Conservation (phyloP, 208 protist genomes). For the Trypanosoma cruzi region DNA sequence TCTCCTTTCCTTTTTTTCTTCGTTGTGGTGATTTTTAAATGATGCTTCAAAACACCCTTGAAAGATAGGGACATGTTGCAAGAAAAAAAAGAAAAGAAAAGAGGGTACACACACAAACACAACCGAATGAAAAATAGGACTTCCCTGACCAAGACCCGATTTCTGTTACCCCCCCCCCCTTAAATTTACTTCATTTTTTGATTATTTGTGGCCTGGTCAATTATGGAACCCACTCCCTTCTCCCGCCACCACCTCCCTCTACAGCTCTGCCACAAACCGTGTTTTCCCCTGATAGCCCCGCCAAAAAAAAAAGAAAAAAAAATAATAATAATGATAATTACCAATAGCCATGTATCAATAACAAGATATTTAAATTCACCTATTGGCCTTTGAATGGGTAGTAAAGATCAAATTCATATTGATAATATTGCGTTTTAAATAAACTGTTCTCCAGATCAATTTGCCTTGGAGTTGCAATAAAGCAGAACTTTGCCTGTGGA, state of each 20-base stretch:
- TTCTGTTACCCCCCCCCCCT: too few relatives aligned
- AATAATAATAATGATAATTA: not conserved
- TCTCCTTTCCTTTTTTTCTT: not conserved
- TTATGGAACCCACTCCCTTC: not conserved
- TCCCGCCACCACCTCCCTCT: too few relatives aligned
- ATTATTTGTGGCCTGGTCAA: not conserved
- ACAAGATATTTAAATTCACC: not conserved
- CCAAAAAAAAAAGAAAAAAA: not conserved
- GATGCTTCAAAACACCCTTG: not conserved
- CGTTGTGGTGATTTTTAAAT: not conserved
- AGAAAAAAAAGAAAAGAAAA: slow-evolving; percentile 20
- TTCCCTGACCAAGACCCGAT: too few relatives aligned
- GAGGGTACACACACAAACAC: slow-evolving; percentile 3
- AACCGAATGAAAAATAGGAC: too few relatives aligned
- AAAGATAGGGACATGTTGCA: too few relatives aligned
- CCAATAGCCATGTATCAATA: too few relatives aligned
- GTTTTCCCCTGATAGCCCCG: not conserved
- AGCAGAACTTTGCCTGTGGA: slow-evolving; percentile 66
- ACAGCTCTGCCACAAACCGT: not conserved
- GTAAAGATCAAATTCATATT: not conserved
- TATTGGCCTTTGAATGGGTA: not conserved
- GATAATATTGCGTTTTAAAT: not conserved
- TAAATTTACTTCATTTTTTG: too few relatives aligned
- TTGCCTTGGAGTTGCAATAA: slow-evolving; percentile 2
- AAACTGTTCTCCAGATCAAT: not conserved